Evolutionary conservation across 1,284 basidiomycete species (phyloP).

Genomic region (Chondrostereum purpureum): DNA sequence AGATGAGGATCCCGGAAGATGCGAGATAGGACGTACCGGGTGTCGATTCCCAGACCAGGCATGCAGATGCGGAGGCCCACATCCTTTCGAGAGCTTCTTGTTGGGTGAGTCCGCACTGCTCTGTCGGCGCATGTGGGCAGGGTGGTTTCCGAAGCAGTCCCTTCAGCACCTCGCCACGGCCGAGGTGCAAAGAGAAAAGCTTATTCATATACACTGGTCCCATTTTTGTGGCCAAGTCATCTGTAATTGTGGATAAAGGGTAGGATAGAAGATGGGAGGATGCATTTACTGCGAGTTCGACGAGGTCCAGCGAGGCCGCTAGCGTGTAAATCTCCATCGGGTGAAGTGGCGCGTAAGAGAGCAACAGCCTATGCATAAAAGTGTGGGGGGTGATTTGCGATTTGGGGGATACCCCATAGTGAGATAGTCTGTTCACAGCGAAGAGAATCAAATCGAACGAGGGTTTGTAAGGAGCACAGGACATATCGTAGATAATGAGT

Average conservation of each 20-base stretch:
- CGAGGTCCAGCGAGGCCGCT: slow-evolving; percentile 47
- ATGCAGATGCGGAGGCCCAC: slow-evolving; percentile 61
- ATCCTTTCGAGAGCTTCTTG: slow-evolving; percentile 59
- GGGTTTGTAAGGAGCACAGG: slow-evolving; percentile 50
- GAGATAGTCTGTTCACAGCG: slow-evolving; percentile 40
- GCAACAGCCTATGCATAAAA: slow-evolving; percentile 38
- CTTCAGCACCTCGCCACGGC: slow-evolving; percentile 23
- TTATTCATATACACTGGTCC: slow-evolving; percentile 42
- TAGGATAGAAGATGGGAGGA: slow-evolving; percentile 57
- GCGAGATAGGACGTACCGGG: slow-evolving; percentile 37
- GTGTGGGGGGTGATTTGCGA: slow-evolving; percentile 33
- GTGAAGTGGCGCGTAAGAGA: slow-evolving; percentile 47
- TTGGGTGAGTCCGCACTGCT: slow-evolving; percentile 48
- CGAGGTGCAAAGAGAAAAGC: slow-evolving; percentile 32
- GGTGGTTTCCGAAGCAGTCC: slow-evolving; percentile 34
- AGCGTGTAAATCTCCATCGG: slow-evolving; percentile 56
- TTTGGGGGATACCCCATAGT: slow-evolving; percentile 46
- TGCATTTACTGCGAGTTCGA: slow-evolving; percentile 51
- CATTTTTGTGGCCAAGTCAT: slow-evolving; percentile 52
- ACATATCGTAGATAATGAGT: slow-evolving; percentile 1
- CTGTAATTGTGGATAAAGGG: slow-evolving; percentile 47
- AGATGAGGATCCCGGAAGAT: background rate
- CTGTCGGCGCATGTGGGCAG: slow-evolving; percentile 52
- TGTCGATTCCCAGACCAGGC: slow-evolving; percentile 62
- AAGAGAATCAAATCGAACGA: slow-evolving; percentile 38